Percentiles rank a stretch among this genome's conserved stretches.
phyloP scores from a whole-genome alignment of 371 early-diverging fungal genomes.

The Blakeslea trispora region DNA sequence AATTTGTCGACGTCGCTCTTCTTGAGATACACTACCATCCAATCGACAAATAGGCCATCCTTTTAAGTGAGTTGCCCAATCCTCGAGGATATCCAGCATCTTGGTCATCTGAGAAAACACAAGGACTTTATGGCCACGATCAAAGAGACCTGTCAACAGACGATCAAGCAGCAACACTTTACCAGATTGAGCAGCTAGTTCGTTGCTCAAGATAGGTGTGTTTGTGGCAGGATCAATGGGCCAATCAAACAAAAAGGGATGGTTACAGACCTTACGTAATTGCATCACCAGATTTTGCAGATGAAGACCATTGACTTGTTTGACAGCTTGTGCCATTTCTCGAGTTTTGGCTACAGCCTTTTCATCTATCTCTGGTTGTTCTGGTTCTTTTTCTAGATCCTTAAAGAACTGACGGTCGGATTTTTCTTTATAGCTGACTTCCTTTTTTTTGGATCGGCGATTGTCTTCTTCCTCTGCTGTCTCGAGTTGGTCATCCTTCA shows the following conservation, averaged over 20 bases:
- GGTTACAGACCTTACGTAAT: constrained; percentile 94
- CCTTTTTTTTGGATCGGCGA: constrained; percentile 19
- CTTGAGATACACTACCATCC: constrained; percentile 87
- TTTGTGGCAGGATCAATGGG: constrained; percentile 60
- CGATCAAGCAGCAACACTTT: constrained; percentile 89
- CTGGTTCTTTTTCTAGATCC: constrained; percentile 41
- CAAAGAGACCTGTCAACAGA: constrained; percentile 76
- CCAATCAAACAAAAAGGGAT: constrained; percentile 91
- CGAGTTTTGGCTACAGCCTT: constrained; percentile 10
- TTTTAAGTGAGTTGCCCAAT: constrained; percentile 78
- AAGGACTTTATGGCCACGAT: constrained; percentile 83
- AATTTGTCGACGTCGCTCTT: constrained; percentile 80
- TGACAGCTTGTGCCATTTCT: constrained; percentile 23
- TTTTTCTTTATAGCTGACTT: constrained; percentile 47
- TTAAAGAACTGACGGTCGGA: constrained; percentile 47
- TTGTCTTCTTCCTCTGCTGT: constrained; percentile 11
- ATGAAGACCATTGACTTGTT: constrained; percentile 57
- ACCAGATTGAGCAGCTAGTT: constrained; percentile 73
- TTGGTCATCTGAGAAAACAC: constrained; percentile 95
- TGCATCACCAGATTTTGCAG: constrained; percentile 91
- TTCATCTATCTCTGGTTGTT: background rate
- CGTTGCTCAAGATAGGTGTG: constrained; percentile 48
- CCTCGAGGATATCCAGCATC: constrained; percentile 91
- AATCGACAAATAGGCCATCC: constrained; percentile 89
- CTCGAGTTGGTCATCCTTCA: constrained; percentile 22